These are phyloP conservation scores for Exophiala xenobiotica DNA, from an alignment of 2,329 filamentous ascomycete species.

Conservation along the genomic window DNA sequence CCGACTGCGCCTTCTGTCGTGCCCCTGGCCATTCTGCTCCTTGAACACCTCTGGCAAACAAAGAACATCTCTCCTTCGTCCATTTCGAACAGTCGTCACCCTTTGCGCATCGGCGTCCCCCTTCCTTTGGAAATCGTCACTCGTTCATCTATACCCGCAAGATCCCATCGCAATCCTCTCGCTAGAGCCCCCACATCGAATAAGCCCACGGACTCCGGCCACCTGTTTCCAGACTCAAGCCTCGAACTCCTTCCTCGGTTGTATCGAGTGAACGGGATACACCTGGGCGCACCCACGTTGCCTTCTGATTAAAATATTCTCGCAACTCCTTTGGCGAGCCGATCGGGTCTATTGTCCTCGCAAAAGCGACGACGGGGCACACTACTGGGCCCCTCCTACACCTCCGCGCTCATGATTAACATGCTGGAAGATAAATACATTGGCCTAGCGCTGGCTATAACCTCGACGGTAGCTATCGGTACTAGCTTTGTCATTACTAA, in stretches of 20 bases:
- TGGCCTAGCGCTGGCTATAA: constrained; percentile 47
- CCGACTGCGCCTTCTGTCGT: too few relatives aligned
- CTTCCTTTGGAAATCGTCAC: background rate
- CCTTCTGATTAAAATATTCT: too few relatives aligned
- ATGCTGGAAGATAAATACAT: constrained; percentile 43
- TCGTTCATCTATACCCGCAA: background rate
- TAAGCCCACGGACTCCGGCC: constrained; percentile 14
- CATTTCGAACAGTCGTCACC: background rate
- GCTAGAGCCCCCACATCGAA: background rate
- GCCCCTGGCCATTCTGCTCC: too few relatives aligned
- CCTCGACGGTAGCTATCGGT: constrained; percentile 57
- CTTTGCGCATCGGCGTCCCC: background rate
- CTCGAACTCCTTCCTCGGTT: background rate
- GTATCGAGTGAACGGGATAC: too few relatives aligned
- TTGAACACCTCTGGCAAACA: background rate
- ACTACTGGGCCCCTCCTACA: background rate
- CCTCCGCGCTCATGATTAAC: constrained; percentile 17
- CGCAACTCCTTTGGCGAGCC: too few relatives aligned
- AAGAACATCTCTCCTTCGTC: background rate
- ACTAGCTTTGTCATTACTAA: constrained; percentile 99
- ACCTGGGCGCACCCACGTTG: too few relatives aligned
- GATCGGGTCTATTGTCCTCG: too few relatives aligned
- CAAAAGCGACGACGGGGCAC: background rate
- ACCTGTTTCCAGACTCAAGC: constrained; percentile 4
- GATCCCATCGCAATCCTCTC: background rate